Base-by-base conservation (phyloP, 805 yeast genomes). In the Yarrowia sp. region DNA sequence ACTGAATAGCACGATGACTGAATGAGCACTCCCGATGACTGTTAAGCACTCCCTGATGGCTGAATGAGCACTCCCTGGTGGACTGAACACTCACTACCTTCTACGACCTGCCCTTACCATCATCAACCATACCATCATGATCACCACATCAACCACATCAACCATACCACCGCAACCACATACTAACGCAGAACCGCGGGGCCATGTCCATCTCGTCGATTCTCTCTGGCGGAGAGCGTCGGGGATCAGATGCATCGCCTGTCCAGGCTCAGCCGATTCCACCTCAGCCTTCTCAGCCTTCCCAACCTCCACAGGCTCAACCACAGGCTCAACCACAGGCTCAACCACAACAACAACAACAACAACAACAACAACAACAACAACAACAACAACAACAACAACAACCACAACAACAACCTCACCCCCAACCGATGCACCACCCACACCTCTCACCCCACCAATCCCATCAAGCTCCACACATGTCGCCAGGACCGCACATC, bases 191-290 rank as follows among this genome's bases (percentile, higher is more conserved):
- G 55, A 31, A 24, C 41, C 61, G 31, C 58, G 59, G 53, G 24
- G 66, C 67, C 29, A 65, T 65, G 67, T 63, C 67, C 31, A 65
- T 65, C 18, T 65, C 67, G 7, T 55, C 66, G 16, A 41, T 65
- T 21, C 61, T 65, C 46, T 55, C 66, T 38, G 56, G 51, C 2
- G 51, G 51, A 44, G 51, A 47, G 32, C 56, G 56, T 6, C 39
- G 56, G 14, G 31, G 31, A 3, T 42, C 62, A 7, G 65, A 63
- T 14, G 49, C 29, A 4, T 38, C 42, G 29, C 49, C 22, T 6
- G 27, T 18, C 4, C 44, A 27, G 6, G 18, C 36, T 12, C 16
- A 6, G n/a, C 36, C 14, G 16, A n/a, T 12, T 12, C 29, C 8
- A 9, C 29, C 29, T 9, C 29, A 12, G n/a, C n/a, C 29, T 27